Percentiles rank a stretch among this genome's conserved stretches.
These are phyloP conservation scores for Suillus variegatus DNA, from an alignment of 768 basidiomycete genomes.

Conservation along the genomic window DNA sequence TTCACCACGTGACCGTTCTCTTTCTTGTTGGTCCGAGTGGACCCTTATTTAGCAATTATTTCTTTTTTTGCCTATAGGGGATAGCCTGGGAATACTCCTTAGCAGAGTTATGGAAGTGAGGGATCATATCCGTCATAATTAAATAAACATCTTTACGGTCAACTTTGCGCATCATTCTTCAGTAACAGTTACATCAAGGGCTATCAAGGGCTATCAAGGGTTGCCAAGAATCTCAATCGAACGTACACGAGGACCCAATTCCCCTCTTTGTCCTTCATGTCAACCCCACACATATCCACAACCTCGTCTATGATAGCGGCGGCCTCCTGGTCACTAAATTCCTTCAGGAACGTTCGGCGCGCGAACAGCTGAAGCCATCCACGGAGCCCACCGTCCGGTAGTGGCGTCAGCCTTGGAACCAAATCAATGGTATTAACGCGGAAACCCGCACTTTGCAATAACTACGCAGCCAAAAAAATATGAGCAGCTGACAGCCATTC, in stretches of 20 bases:
- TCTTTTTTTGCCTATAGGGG: slow-evolving; percentile 6
- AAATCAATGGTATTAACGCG: slow-evolving; percentile 53
- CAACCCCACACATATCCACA: slow-evolving; percentile 52
- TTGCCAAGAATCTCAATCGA: slow-evolving; percentile 64
- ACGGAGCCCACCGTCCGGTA: slow-evolving; percentile 47
- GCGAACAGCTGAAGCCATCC: slow-evolving; percentile 75
- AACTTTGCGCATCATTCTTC: background rate
- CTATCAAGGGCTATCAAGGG: slow-evolving; percentile 28
- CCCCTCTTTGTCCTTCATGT: slow-evolving; percentile 58
- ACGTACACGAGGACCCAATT: slow-evolving; percentile 76
- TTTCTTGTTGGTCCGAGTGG: slow-evolving; percentile 19
- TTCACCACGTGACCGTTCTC: slow-evolving; percentile 31
- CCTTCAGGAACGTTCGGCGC: slow-evolving; percentile 57
- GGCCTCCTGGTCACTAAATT: slow-evolving; percentile 54
- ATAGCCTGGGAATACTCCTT: background rate
- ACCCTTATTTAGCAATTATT: slow-evolving; percentile 20
- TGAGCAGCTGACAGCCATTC: background rate
- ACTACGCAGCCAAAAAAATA: slow-evolving; percentile 35
- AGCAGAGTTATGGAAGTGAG: background rate
- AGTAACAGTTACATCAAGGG: background rate
- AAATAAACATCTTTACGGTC: background rate
- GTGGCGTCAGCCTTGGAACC: slow-evolving; percentile 54
- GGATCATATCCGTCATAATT: background rate
- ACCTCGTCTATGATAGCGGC: slow-evolving; percentile 64
- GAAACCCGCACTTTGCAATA: slow-evolving; percentile 60